Conservation (phyloP, 2,329 filamentous ascomycete genomes). For the Bretziella fagacearum region DNA sequence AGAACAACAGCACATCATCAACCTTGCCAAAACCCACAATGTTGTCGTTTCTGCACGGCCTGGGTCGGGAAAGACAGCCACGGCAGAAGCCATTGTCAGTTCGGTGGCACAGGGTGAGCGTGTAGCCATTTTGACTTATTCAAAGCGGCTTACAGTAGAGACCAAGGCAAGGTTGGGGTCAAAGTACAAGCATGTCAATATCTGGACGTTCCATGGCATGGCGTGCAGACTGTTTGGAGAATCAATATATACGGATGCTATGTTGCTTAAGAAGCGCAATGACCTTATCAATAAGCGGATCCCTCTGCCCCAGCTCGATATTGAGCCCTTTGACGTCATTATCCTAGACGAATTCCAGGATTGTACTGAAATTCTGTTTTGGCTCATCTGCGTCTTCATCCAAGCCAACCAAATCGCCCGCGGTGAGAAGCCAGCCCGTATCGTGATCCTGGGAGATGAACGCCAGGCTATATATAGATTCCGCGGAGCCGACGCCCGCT, state of each 20-base stretch:
- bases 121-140: slow-evolving; percentile 19
- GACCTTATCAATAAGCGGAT: not conserved
- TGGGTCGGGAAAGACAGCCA: slow-evolving; percentile 22
- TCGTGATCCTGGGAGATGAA: slow-evolving; percentile 21
- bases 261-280: slow-evolving; percentile 12
- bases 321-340: slow-evolving; percentile 20
- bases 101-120: slow-evolving; percentile 14
- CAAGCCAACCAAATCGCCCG: slow-evolving; percentile 16
- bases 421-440: slow-evolving; percentile 15
- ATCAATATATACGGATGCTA: slow-evolving; percentile 16
- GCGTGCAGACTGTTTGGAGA: slow-evolving; percentile 17
- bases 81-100: slow-evolving; percentile 19
- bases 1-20: slow-evolving; percentile 18
- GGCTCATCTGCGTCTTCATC: slow-evolving; percentile 19
- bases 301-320: slow-evolving; percentile 16
- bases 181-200: slow-evolving; percentile 15
- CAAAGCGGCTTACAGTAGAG: slow-evolving; percentile 18
- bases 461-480: slow-evolving; percentile 20
- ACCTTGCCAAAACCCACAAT: slow-evolving; percentile 18
- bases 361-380: slow-evolving; percentile 19
- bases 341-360: slow-evolving; percentile 22
- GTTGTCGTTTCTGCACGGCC: slow-evolving; percentile 22
- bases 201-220: slow-evolving; percentile 20
- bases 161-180: slow-evolving; percentile 17
- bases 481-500: slow-evolving; percentile 19